Base-by-base conservation (phyloP, 2,329 filamentous ascomycete genomes). In the Talaromyces sp. region DNA sequence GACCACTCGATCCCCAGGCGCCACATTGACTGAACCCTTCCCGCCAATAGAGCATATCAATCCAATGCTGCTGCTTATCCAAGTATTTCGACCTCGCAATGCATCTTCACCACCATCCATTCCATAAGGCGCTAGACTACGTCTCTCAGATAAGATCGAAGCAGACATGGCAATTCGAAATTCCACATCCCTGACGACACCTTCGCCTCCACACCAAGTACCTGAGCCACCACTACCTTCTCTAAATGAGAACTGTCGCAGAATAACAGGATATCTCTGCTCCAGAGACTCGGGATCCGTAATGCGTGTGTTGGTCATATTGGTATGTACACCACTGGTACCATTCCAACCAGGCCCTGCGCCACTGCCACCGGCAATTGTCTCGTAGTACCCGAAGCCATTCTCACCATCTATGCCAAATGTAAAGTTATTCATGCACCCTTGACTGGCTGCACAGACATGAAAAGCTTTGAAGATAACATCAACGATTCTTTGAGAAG, bases 221-320 rank as follows among this genome's bases (percentile, higher is more conserved):
- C 89, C 89, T 2, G 65, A 65, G 0, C 89, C 89, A 0, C 84
- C 85, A 37, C 82, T 86, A 0, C 82, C 86, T 1, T 72, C 60
- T 1, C 89, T 75, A 9, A 93, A 74, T 4, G 80, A 79, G 68
- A 91, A 92, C 60, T 88, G 81, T 2, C 85, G 78, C 32, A 93
- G 73, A 2, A 93, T 72, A 1, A 91, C 87, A 0, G 88, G 89
- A 63, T 91, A 91, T 3, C 88, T 76, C 22, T 86, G 78, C 74
- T 93, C 89, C 57, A 92, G 88, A 10, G 91, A 82, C 68, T 93
- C 89, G 0, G 86, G 80, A 68, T 93, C 89, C 0, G 89, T 91
- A 65, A 92, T 92, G 5, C 88, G 81, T 3, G 89, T 93, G 70
- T 93, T 93, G 4, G 89, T 93, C 86, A 91, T 91, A 73, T 92